These are phyloP conservation scores for Harrya chromipes DNA, from an alignment of 768 basidiomycete genomes.

Conservation along the genomic window DNA sequence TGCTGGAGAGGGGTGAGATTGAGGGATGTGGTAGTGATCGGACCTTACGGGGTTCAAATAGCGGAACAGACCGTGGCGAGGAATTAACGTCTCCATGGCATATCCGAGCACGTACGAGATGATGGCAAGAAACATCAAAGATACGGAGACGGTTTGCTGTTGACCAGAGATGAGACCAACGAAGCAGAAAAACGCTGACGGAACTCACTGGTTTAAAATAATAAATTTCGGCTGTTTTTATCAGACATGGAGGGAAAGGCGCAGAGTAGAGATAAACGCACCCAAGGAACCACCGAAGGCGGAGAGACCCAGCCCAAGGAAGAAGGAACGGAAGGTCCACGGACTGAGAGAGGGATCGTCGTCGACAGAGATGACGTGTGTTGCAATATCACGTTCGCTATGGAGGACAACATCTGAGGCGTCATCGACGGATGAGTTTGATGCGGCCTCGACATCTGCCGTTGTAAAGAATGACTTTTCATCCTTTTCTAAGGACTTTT, in stretches of 20 bases:
- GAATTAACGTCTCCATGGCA: slow-evolving; percentile 44
- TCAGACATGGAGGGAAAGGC: neutral
- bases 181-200: too few relatives aligned
- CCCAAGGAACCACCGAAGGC: slow-evolving; percentile 51
- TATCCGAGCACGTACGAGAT: slow-evolving; percentile 50
- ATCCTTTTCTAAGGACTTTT: slow-evolving; percentile 7
- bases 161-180: neutral
- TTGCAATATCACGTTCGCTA: slow-evolving; percentile 45
- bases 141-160: slow-evolving; percentile 51
- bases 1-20: slow-evolving; percentile 31
- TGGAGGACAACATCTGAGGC: slow-evolving; percentile 27
- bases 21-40: neutral
- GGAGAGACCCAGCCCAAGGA: slow-evolving; percentile 54
- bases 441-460: slow-evolving; percentile 30
- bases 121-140: slow-evolving; percentile 53
- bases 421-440: slow-evolving; percentile 4
- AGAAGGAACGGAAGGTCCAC: slow-evolving; percentile 44
- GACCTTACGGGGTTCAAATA: slow-evolving; percentile 47
- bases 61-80: slow-evolving; percentile 42
- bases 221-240: slow-evolving; percentile 48
- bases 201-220: slow-evolving; percentile 53
- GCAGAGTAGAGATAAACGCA: slow-evolving; percentile 13
- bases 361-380: slow-evolving; percentile 34
- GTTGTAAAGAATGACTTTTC: slow-evolving; percentile 20
- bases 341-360: slow-evolving; percentile 24